A percentile compares a stretch with the other conserved stretches of the same genome.
phyloP scores from a whole-genome alignment of 176 grass and related monocot genomes.

The Puccinellia tenuiflora region DNA sequence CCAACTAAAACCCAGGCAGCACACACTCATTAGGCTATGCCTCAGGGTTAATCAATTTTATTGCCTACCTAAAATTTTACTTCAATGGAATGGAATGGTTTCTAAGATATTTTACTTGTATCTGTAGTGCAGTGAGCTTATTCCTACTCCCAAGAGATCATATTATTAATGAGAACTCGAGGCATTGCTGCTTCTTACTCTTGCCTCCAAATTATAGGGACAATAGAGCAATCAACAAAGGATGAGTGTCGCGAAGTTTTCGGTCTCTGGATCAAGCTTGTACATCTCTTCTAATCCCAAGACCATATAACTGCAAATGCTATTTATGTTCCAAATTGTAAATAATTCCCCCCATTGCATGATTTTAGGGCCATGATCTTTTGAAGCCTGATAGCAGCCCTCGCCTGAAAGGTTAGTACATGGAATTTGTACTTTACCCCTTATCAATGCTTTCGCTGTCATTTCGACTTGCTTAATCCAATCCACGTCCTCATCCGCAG shows the following conservation, averaged over 20 bases:
- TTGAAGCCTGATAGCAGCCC: conserved; percentile 53
- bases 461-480: background rate
- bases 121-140: conserved; percentile 6
- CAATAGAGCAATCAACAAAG: conserved; percentile 95
- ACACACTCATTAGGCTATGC: background rate
- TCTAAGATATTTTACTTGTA: conserved; percentile 7
- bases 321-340: conserved; percentile 23
- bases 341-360: conserved; percentile 19
- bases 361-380: conserved; percentile 70
- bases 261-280: conserved; percentile 66
- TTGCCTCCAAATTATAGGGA: conserved; percentile 53
- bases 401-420: conserved; percentile 50
- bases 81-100: background rate
- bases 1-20: background rate
- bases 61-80: background rate
- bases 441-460: background rate
- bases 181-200: background rate
- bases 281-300: conserved; percentile 30
- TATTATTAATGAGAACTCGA: background rate
- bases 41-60: conserved; percentile 10
- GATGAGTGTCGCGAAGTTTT: conserved; percentile 96
- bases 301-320: background rate
- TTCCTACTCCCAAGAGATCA: background rate
- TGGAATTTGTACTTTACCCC: background rate
- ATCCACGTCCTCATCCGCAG: background rate